phyloP scores from a whole-genome alignment of 768 basidiomycete species.

The Termitomyces sp. region DNA sequence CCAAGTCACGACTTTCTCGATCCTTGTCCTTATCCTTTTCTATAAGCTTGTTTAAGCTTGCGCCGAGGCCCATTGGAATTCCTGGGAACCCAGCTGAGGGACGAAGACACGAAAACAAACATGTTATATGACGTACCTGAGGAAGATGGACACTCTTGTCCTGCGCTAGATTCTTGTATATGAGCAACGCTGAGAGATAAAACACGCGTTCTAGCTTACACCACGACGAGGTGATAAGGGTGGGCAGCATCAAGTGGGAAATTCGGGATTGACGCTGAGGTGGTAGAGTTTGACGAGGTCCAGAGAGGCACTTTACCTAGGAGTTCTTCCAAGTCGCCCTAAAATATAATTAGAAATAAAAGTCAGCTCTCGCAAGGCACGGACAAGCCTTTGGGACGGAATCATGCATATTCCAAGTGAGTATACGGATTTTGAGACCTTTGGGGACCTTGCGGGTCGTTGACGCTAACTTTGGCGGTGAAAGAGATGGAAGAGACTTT shows the following conservation, averaged over 20 bases:
- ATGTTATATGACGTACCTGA: conserved; percentile 39
- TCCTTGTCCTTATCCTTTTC: conserved; percentile 29
- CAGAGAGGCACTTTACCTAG: conserved; percentile 55
- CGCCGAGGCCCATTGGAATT: conserved; percentile 73
- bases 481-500: conserved; percentile 5
- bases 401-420: conserved; percentile 88
- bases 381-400: conserved; percentile 62
- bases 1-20: conserved; percentile 31
- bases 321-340: conserved; percentile 74
- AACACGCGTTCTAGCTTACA: conserved; percentile 40
- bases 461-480: background rate
- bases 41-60: conserved; percentile 48
- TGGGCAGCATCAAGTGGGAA: conserved; percentile 49
- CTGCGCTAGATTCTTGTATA: conserved; percentile 29
- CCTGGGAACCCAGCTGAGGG: conserved; percentile 24
- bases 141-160: conserved; percentile 80
- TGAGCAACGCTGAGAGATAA: conserved; percentile 3
- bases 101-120: background rate
- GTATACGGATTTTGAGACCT: conserved; percentile 54
- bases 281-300: conserved; percentile 18
- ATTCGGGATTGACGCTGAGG: conserved; percentile 33
- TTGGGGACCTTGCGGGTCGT: conserved; percentile 7
- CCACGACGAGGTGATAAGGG: conserved; percentile 74
- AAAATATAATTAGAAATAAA: conserved; percentile 2
- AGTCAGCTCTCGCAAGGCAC: background rate